Percentiles rank a stretch among this genome's conserved stretches.
These are phyloP conservation scores for Cymbopogon flexuosus DNA, from an alignment of 202 grass and related monocot genomes.

Conservation along the genomic window DNA sequence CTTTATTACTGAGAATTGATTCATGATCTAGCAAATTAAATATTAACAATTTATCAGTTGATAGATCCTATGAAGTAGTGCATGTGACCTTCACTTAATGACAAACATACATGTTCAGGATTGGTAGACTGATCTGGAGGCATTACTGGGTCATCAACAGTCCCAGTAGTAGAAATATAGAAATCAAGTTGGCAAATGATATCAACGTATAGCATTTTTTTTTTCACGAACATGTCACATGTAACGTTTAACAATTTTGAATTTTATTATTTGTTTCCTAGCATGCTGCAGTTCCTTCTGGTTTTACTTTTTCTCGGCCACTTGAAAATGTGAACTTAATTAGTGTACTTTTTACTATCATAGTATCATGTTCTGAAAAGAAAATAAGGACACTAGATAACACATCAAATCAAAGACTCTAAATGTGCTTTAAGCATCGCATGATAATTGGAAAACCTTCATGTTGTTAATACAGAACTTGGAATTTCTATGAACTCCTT, in stretches of 20 bases:
- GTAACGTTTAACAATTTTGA: conserved; percentile 62
- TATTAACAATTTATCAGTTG: conserved; percentile 25
- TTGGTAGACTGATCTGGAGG: conserved; percentile 37
- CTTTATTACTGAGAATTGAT: conserved; percentile 49
- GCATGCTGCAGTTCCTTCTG: conserved; percentile 88
- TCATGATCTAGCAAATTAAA: conserved; percentile 46
- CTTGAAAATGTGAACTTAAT: conserved; percentile 25
- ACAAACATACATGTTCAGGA: conserved; percentile 52
- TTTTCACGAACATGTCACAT: no score
- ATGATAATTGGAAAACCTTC: neutral
- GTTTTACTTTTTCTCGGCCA: conserved; percentile 88
- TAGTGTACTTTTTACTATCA: conserved; percentile 29
- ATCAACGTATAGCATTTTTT: conserved; percentile 46
- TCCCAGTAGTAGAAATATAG: conserved; percentile 53
- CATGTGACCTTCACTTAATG: conserved; percentile 20
- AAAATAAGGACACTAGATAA: neutral
- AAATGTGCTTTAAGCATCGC: neutral
- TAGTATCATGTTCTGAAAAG: neutral
- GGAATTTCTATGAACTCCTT: neutral
- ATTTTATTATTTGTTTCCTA: conserved; percentile 77
- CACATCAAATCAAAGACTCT: neutral
- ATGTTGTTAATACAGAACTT: conserved; percentile 6
- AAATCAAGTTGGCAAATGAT: conserved; percentile 70
- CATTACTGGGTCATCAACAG: conserved; percentile 36
- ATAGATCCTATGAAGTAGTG: conserved; percentile 19